phyloP scores from a whole-genome alignment of 2,329 filamentous ascomycete genomes.

The Parafenestella ontariensis region DNA sequence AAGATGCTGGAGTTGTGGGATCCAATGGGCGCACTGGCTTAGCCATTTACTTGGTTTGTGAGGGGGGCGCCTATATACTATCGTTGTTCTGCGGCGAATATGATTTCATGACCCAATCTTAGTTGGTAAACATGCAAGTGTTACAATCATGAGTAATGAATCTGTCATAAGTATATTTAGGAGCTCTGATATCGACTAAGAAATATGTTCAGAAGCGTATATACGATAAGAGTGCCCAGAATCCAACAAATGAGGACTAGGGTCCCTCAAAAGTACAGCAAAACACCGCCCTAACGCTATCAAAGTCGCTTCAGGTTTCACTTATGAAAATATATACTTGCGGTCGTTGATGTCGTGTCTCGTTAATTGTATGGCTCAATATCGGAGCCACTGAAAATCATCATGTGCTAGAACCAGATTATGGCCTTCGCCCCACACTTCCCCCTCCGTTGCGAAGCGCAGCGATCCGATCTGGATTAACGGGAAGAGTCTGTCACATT shows the following conservation, averaged over 20 bases:
- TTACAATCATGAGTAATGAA: too few relatives aligned
- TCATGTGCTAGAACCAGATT: slow-evolving; percentile 39
- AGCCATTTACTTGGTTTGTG: background rate
- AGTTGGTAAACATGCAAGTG: background rate
- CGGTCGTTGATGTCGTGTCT: background rate
- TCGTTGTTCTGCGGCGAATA: background rate
- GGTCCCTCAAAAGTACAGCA: background rate
- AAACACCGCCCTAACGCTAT: background rate
- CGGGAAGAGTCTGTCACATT: slow-evolving; percentile 32
- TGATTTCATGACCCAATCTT: background rate
- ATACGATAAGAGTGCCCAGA: background rate
- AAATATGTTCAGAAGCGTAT: background rate
- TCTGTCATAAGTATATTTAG: background rate
- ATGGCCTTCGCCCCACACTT: slow-evolving; percentile 38
- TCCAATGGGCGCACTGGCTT: slow-evolving; percentile 76
- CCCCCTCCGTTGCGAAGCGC: slow-evolving; percentile 34
- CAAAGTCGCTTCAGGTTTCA: background rate
- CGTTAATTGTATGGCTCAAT: slow-evolving; percentile 10
- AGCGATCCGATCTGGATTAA: slow-evolving; percentile 38
- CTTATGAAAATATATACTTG: background rate
- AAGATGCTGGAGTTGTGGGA: slow-evolving; percentile 73
- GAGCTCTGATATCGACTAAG: background rate
- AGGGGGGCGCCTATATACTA: background rate
- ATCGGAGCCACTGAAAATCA: slow-evolving; percentile 40
- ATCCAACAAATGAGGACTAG: background rate